These are phyloP conservation scores for Syzygium aromaticum DNA, from an alignment of 345 rosid species.

Conservation along the genomic window DNA sequence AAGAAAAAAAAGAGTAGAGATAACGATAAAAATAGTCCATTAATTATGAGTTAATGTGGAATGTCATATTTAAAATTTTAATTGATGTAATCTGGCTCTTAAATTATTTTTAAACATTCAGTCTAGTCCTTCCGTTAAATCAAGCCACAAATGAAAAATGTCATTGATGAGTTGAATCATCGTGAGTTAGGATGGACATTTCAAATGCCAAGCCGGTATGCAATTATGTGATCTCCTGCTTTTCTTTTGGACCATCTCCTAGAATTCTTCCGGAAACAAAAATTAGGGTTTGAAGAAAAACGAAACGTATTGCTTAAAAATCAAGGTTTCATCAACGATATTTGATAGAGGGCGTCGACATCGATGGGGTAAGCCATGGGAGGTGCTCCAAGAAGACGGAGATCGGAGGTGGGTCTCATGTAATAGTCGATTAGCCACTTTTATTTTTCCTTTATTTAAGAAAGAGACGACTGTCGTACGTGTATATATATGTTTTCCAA, in stretches of 20 bases:
- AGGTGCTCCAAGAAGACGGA: background rate
- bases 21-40: background rate
- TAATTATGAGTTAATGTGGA: background rate
- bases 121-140: rapidly evolving
- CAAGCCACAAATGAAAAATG: rapidly evolving
- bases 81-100: rapidly evolving
- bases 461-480: background rate
- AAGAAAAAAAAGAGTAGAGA: background rate
- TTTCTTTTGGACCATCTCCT: background rate
- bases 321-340: background rate
- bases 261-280: background rate
- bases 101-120: background rate
- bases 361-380: background rate
- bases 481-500: background rate
- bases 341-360: background rate
- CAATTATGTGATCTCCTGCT: background rate
- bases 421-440: background rate
- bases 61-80: rapidly evolving
- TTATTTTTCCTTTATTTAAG: background rate
- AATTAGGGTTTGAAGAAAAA: background rate
- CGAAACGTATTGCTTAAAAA: background rate
- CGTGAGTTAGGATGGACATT: rapidly evolving
- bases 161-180: background rate
- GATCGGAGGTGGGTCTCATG: background rate
- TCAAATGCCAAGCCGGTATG: background rate